phyloP scores from a whole-genome alignment of 495 filamentous ascomycete species.

The Pseudevernia furfuracea region DNA sequence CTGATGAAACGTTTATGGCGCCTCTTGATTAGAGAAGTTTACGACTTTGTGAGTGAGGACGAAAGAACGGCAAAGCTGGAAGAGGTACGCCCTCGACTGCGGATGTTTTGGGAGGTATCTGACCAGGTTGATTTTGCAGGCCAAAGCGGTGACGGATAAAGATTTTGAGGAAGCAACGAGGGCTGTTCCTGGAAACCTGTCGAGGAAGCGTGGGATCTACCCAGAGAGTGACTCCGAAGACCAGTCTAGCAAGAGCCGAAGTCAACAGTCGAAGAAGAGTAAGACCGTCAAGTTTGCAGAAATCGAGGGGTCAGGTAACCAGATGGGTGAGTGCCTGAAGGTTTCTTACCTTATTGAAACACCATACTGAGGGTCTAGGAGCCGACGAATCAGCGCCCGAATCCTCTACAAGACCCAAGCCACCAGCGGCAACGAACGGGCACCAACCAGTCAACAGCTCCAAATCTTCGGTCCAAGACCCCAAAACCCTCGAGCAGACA shows the following conservation, averaged over 20 bases:
- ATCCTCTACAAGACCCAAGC: not conserved
- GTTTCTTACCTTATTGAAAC: not conserved
- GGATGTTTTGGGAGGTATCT: not conserved
- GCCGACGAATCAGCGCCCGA: not conserved
- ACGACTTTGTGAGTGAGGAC: not conserved
- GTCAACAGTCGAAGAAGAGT: not conserved
- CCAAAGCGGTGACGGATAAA: not conserved
- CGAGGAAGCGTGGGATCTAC: not conserved
- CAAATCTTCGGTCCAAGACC: not conserved
- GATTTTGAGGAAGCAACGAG: not conserved
- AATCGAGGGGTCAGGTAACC: not conserved
- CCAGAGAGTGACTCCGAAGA: not conserved
- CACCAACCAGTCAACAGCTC: not conserved
- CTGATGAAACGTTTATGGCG: not conserved
- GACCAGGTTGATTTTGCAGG: not conserved
- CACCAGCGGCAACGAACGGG: not conserved
- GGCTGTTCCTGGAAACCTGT: not conserved
- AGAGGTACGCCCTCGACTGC: not conserved
- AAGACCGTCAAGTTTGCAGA: not conserved
- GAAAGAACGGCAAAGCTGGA: not conserved
- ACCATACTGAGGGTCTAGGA: not conserved
- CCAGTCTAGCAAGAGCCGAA: not conserved
- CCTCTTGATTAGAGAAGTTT: not conserved
- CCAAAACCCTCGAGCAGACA: not conserved
- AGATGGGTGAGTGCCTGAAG: not conserved